Base-by-base conservation (phyloP, 306 rosid genomes). In the Ormosia emarginata region DNA sequence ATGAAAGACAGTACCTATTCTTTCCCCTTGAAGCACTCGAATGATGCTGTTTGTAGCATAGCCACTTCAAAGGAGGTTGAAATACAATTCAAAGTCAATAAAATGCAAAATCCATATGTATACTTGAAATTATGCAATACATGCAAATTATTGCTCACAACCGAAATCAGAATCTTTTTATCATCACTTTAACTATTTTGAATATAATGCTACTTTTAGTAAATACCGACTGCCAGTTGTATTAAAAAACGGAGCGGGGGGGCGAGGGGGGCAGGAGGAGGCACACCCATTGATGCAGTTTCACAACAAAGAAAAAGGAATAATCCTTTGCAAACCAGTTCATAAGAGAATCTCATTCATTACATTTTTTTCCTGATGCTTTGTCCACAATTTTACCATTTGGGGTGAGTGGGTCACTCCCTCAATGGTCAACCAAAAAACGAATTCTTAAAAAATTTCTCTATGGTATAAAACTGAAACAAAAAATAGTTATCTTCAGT, bases 1-100 rank as follows among this genome's bases (percentile, higher is more conserved):
- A 79, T 95, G 99, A 85, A 95, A 95, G 68, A 95, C 93, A 62
- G 99, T 95, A 50, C 98, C 99, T 24, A 92, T 85, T 75, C 77
- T 90, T 80, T 90, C 91, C 75, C 99, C 99, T 82, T 91, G 94
- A 39, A 95, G 96, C 62, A 95, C 98, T 55, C 88, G 89, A 36
- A 88, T 86, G 32, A 95, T 92, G 80, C 92, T 95, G 84, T 95
- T 91, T 72, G 88, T 81, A 44, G 93, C 90, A 86, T 81, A 90
- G 59, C 99, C 99, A 81, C 99, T 95, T 49, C 78, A 83, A 75
- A 36, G 8, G 37, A 84, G 12, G 13, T 44, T 81, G 41, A 12
- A 78, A 64, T 29, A 33, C 40, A 53, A 46, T 76, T 72, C 80
- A 7, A 75, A 56, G 78, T 79, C 79, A 85, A 80, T 36, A 71